Evolutionary conservation across 1,139 yeast genomes (phyloP).

Genomic region (Taphrina confusa): DNA sequence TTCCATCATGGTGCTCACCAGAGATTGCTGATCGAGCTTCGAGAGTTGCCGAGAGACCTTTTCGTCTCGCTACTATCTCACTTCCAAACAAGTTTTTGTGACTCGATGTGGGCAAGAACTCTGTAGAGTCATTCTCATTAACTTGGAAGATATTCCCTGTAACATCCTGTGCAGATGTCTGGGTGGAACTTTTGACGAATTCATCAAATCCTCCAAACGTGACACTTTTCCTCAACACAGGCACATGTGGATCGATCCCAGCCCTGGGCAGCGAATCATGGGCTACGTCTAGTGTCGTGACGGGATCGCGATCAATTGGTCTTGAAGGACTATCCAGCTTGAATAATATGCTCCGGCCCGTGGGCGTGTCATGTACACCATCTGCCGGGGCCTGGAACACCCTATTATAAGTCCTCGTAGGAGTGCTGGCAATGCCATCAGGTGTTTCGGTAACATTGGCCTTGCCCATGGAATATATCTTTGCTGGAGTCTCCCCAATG

Average conservation of each 20-base stretch:
- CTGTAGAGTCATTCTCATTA: background rate
- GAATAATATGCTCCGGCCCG: constrained; percentile 13
- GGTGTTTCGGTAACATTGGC: constrained; percentile 12
- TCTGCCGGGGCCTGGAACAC: constrained; percentile 9
- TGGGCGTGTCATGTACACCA: constrained; percentile 16
- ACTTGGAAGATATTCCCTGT: background rate
- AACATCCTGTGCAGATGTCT: background rate
- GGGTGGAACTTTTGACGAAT: too few relatives aligned
- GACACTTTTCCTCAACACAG: constrained; percentile 10
- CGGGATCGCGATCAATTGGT: background rate
- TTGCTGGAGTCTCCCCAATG: constrained; percentile 22
- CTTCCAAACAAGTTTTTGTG: constrained; percentile 3
- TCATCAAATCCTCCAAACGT: constrained; percentile 1
- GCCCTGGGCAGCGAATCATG: background rate
- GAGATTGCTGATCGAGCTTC: too few relatives aligned
- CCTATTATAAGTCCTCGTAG: background rate
- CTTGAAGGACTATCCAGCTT: constrained; percentile 11
- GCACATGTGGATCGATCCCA: background rate
- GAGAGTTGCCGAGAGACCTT: background rate
- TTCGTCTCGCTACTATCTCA: constrained; percentile 7
- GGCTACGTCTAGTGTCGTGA: background rate
- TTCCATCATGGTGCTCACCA: too few relatives aligned
- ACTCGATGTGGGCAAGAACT: background rate
- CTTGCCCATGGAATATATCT: background rate
- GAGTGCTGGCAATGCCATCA: background rate